These are phyloP conservation scores for Mayamaea pseudoterrestris DNA, from an alignment of 108 stramenopile species.

Conservation along the genomic window DNA sequence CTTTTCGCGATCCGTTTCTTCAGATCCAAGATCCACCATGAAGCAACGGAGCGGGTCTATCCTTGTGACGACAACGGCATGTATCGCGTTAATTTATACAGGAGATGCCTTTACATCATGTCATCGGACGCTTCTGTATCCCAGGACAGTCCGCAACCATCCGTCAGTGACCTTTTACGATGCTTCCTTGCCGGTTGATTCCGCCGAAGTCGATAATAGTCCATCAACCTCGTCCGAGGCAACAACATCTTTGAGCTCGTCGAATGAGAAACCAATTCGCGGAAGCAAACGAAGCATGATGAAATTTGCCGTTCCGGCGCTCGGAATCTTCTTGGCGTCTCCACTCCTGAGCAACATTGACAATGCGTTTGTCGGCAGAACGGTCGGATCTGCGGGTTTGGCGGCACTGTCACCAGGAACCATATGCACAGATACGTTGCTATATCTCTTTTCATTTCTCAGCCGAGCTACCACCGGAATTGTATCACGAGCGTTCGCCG, in stretches of 20 bases:
- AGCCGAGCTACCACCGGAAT: conserved; percentile 62
- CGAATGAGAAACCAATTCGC: neutral
- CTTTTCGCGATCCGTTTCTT: no score
- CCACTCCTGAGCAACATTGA: conserved; percentile 76
- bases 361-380: conserved; percentile 73
- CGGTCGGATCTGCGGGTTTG: conserved; percentile 51
- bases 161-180: no score
- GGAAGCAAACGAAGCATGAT: conserved; percentile 65
- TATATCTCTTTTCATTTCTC: conserved; percentile 72
- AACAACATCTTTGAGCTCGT: neutral
- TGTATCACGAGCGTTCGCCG: conserved; percentile 47
- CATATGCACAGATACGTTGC: conserved; percentile 66
- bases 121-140: no score
- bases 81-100: no score
- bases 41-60: no score
- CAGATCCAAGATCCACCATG: no score
- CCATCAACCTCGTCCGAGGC: neutral
- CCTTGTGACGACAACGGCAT: no score
- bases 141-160: no score
- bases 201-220: no score
- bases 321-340: conserved; percentile 64
- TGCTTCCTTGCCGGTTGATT: no score
- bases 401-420: conserved; percentile 79
- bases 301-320: conserved; percentile 60
- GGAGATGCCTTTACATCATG: no score